Base-by-base conservation (phyloP, 208 protist species). In the Phytomonas sp. region DNA sequence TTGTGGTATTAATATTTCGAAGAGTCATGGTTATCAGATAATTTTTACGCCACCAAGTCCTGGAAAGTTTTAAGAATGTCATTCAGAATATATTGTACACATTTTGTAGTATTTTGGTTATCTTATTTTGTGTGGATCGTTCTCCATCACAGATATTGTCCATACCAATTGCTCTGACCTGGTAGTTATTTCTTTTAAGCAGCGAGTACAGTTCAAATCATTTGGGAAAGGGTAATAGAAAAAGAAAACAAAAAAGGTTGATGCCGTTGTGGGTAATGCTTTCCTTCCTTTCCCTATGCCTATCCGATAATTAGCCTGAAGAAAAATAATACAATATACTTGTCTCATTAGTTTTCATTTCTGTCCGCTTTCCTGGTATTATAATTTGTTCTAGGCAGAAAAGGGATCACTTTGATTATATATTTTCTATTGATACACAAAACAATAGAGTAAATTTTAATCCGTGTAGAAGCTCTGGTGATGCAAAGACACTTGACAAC, bases 361-460 rank as follows among this genome's bases (percentile, higher is more conserved):
- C 62, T 11, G 26, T 37, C 8, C 36, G 46, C 37, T 60, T 29
- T 30, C 13, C 17, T 46, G 34, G 6, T 15, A 23, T 53, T 23
- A 69, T 74, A 40, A 59, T 60, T 0, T 31, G 11, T 56, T 66
- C 26, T 26, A 56, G 46, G 46, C 20, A 23, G 20, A 56, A 56
- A 6, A 23, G 26, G 20, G 8, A 26, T 5, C 46, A 26, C 46
- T 2, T 56, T 26, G n/a, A n/a, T n/a, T 34, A 8, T 29, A 0
- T 15, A 31, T 53, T 20, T 60, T 23, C 13, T 23, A 28, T 34
- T 66, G 20, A 9, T 51, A 13, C 28, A 0, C 53, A 4, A 37
- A 0, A 33, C 0, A 5, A 26, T 26, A 26, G 5, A 7, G 20
- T 56, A 7, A 0, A 0, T 23, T 56, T 23, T 20, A 51, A 26